Conservation (phyloP, 1,284 basidiomycete genomes). For the Puccinia coronata region DNA sequence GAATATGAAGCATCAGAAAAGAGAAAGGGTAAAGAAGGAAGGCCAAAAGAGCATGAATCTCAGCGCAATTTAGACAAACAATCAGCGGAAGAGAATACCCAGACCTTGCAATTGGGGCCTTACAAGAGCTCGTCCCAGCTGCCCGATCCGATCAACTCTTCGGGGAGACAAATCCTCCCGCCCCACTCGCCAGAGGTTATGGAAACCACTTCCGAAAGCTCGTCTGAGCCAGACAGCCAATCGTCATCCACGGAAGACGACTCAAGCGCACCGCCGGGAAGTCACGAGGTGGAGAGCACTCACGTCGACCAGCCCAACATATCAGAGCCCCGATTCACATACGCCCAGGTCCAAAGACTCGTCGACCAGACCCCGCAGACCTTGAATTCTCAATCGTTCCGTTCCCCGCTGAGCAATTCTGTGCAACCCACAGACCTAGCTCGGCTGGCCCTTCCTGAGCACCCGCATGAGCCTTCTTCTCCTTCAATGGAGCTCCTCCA, state of each 20-base stretch:
- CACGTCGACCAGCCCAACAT: background rate
- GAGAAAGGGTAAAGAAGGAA: background rate
- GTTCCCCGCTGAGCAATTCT: background rate
- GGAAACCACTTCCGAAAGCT: background rate
- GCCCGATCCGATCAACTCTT: conserved; percentile 13
- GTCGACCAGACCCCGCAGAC: conserved; percentile 17
- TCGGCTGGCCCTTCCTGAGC: background rate
- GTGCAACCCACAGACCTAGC: background rate
- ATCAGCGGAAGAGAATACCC: background rate
- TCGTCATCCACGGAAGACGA: background rate
- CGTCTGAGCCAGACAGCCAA: background rate
- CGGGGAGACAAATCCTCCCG: background rate
- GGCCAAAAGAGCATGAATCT: background rate
- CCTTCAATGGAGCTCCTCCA: background rate
- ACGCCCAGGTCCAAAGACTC: conserved; percentile 18
- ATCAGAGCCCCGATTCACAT: conserved; percentile 12
- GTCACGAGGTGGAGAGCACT: background rate
- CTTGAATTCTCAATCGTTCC: background rate
- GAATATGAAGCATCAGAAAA: background rate
- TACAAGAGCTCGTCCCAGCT: conserved; percentile 35
- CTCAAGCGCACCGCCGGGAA: background rate
- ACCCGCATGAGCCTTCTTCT: background rate
- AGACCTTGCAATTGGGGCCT: conserved; percentile 17
- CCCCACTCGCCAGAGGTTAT: background rate
- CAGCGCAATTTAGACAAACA: background rate